Percentiles rank a stretch among this genome's conserved stretches.
phyloP scores from a whole-genome alignment of 2,329 filamentous ascomycete genomes.

The Cryphonectria radicalis region DNA sequence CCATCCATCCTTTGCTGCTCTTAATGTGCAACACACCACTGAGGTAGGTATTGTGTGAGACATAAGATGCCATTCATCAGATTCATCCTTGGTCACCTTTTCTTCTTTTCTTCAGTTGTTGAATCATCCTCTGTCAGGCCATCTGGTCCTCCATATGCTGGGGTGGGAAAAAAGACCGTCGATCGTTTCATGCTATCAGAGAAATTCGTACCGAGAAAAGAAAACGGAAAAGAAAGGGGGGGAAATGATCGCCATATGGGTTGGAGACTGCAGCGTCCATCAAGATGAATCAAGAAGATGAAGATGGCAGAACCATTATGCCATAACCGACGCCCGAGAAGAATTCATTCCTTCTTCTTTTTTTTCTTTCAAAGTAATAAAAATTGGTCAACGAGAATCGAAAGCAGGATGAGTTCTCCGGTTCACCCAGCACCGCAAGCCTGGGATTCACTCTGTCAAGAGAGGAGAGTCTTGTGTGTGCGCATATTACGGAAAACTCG shows the following conservation, averaged over 20 bases:
- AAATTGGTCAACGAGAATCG: background rate
- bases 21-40: constrained; percentile 19
- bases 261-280: constrained; percentile 4
- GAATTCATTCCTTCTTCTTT: background rate
- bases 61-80: constrained; percentile 18
- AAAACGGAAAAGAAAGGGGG: background rate
- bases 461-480: constrained; percentile 17
- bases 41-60: background rate
- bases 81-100: constrained; percentile 15
- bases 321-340: constrained; percentile 17
- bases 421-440: constrained; percentile 11
- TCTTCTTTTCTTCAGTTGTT: background rate
- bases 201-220: background rate
- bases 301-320: constrained; percentile 14
- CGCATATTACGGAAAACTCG: constrained; percentile 15
- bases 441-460: constrained; percentile 9
- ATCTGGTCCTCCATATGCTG: background rate
- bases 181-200: constrained; percentile 13
- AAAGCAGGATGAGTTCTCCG: constrained; percentile 9
- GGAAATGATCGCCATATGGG: background rate
- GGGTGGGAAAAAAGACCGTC: background rate
- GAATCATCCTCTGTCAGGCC: background rate
- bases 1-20: constrained; percentile 12
- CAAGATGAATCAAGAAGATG: constrained; percentile 13
- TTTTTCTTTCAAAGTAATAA: background rate